Percentiles rank a stretch among this genome's conserved stretches.
These are phyloP conservation scores for Leccinum variicolor DNA, from an alignment of 768 basidiomycete species.

Conservation along the genomic window DNA sequence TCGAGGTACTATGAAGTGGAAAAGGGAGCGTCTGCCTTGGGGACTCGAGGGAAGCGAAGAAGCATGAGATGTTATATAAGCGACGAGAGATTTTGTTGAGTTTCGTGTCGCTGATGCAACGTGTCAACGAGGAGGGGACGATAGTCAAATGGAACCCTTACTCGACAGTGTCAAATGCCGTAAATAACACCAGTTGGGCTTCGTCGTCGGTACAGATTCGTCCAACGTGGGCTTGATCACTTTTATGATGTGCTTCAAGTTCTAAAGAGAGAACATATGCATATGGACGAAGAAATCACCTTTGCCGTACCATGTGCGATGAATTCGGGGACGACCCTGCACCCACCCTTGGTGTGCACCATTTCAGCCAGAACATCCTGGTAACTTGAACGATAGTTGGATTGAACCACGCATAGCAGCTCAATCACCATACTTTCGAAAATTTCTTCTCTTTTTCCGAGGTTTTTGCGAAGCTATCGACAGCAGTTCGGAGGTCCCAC, in stretches of 20 bases:
- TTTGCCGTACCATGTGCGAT: slow-evolving; percentile 82
- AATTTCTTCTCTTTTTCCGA: slow-evolving; percentile 68
- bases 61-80: slow-evolving; percentile 54
- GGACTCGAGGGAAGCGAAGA: too few relatives aligned
- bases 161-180: slow-evolving; percentile 89
- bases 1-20: slow-evolving; percentile 55
- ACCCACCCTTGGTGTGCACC: slow-evolving; percentile 94
- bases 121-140: too few relatives aligned
- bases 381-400: slow-evolving; percentile 43
- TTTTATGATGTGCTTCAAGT: slow-evolving; percentile 90
- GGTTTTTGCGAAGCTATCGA: slow-evolving; percentile 58
- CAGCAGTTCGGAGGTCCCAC: slow-evolving; percentile 27
- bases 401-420: neutral
- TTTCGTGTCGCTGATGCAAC: too few relatives aligned
- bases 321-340: slow-evolving; percentile 81
- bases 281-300: slow-evolving; percentile 33
- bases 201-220: slow-evolving; percentile 88
- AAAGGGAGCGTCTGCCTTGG: too few relatives aligned
- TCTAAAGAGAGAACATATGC: slow-evolving; percentile 38
- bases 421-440: slow-evolving; percentile 58
- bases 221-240: slow-evolving; percentile 85
- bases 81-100: too few relatives aligned
- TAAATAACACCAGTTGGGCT: slow-evolving; percentile 86
- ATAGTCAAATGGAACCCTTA: slow-evolving; percentile 36
- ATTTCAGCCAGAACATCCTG: slow-evolving; percentile 87